Evolutionary conservation across 2,329 filamentous ascomycete species (phyloP), one percentile per base, ranked within the genome.

Genomic region (Nothophaeocryptopus gaeumannii): DNA sequence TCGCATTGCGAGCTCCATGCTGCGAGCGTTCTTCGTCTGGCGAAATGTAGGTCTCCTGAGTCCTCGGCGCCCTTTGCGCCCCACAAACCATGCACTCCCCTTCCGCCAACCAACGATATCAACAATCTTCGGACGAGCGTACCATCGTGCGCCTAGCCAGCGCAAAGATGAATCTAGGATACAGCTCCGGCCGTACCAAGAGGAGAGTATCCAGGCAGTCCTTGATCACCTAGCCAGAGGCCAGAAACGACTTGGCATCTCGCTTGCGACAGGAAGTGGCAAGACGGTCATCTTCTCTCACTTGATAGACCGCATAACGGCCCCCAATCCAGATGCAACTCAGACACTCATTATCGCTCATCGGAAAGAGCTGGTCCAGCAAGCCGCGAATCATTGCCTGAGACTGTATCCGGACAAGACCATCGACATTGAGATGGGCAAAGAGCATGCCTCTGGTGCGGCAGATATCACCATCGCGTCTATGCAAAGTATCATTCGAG

Each of bases 261-360:
- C 90, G 0, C 70, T 96, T 15, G 90, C 90, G 2, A 96, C 90
- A 2, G 90, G 90, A 1, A 84, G 87, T 56, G 90, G 90, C 5
- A 96, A 96, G 68, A 96, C 90, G 10, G 85, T 99, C 65, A 91
- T 99, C 61, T 99, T 99, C 73, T 97, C 92, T 10, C 90, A 96
- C 67, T 79, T 99, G 39, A 95, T 99, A 55, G 83, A 88, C 62
- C 85, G 88, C 50, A 77, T 97, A 43, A 69, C 75, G 45, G 71
- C 84, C 5, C 75, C 74, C 9, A 73, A 75, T 44, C 67, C 78
- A 29, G 66, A 72, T 53, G 85, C 85, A 15, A 81, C 81, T 1
- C 89, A 89, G 66, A 95, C 92, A 0, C 78, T 99, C 51, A 95
- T 99, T 56, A 77, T 99, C 37, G 93, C 90, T 12, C 93, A 99